Evolutionary conservation across 257 asterid genomes (phyloP).

Genomic region (Primulina eburnea): DNA sequence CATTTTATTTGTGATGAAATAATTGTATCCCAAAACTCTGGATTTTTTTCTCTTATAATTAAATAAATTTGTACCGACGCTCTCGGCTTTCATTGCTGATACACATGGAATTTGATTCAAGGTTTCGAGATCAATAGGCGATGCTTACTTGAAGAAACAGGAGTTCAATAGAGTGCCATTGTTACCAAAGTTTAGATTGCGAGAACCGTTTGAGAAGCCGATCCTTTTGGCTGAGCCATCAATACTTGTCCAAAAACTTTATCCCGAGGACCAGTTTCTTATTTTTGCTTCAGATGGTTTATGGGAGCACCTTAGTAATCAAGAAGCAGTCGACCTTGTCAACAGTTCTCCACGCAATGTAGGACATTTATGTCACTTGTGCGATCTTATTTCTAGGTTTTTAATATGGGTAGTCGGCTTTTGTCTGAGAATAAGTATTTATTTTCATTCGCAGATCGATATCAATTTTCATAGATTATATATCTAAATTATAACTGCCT

Average conservation of each 20-base stretch:
- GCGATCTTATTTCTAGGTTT: not conserved
- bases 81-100: conserved; percentile 18
- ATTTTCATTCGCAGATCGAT: not conserved
- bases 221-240: conserved; percentile 78
- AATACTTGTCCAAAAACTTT: conserved; percentile 47
- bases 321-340: conserved; percentile 70
- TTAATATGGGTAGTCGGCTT: not conserved
- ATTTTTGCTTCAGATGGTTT: conserved; percentile 82
- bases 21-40: not conserved
- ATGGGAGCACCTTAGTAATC: conserved; percentile 87
- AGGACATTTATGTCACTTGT: conserved; percentile 28
- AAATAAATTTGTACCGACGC: not conserved
- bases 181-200: conserved; percentile 62
- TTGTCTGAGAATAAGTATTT: not conserved
- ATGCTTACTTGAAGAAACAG: conserved; percentile 68
- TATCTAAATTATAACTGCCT: not conserved
- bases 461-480: no score
- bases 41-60: no score
- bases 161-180: conserved; percentile 67
- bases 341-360: conserved; percentile 53
- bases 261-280: conserved; percentile 66
- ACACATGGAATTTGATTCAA: conserved; percentile 23
- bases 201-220: conserved; percentile 58
- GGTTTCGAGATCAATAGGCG: conserved; percentile 85
- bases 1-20: not conserved